Evolutionary conservation across 495 filamentous ascomycete genomes (phyloP), one percentile per base, ranked within the genome.

Genomic region (Podospora comata): DNA sequence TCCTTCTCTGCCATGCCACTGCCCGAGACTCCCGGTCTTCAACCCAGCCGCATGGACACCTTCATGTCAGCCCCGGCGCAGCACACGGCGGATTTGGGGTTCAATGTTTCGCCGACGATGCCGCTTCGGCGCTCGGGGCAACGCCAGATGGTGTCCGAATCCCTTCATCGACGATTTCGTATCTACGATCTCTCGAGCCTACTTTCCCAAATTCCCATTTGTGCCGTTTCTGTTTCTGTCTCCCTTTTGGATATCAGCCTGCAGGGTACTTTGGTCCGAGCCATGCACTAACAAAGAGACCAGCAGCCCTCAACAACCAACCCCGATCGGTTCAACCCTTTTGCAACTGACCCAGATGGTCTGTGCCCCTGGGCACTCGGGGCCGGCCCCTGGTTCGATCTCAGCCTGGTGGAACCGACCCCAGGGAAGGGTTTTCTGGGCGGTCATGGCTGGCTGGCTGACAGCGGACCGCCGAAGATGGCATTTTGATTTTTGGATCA

Each of bases 361-460:
- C 55, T 20, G 55, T 58, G 55, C 55, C 20, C 13, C 0, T 48
- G 39, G 39, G 39, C 39, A 48, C 39, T 48, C 39, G 39, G 39
- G 39, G 62, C n/a, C 58, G 39, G 62, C n/a, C 58, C 61, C 68
- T 68, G 62, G 53, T 62, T 67, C 57, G 60, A 65, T 27, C 66
- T 68, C 68, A 68, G 71, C 65, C 65, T 67, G 72, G 75, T 65
- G 73, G 73, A 67, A 70, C 74, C 73, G 73, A 67, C 68, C 74
- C 73, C 67, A 68, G 55, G 55, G 55, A 58, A 58, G 4, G 55
- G 23, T 23, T 58, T 58, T 58, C 55, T 26, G n/a, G 55, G 55
- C 23, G 55, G 6, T 58, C n/a, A 58, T 26, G 23, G n/a, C 23
- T 58, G 55, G 23, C 55, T 26, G 23, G n/a, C 23, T 58, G 55